Conservation (phyloP, 257 asterid species). For the Linaria vulgaris region DNA sequence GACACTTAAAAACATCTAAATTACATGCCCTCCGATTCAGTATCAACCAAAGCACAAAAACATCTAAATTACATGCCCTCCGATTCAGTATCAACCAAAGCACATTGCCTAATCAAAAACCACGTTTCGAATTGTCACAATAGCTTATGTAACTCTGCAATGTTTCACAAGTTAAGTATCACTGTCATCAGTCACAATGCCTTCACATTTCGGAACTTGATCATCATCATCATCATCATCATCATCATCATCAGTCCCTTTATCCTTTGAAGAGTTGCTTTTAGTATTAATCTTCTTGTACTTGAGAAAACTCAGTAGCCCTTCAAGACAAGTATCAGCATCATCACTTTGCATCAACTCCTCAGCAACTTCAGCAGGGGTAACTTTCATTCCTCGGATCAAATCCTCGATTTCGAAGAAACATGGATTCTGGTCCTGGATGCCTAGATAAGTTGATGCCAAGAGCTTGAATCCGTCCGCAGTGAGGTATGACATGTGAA, state of each 20-base stretch:
- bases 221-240: constrained; percentile 5
- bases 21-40: too few species aligned
- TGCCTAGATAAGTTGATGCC: constrained; percentile 53
- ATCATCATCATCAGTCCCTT: not conserved
- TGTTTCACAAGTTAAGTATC: constrained; percentile 10
- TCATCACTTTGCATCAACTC: constrained; percentile 73
- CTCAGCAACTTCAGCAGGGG: constrained; percentile 83
- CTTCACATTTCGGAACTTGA: not conserved
- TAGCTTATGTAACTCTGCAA: not conserved
- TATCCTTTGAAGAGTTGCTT: not conserved
- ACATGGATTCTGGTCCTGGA: constrained; percentile 24
- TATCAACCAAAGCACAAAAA: too few species aligned
- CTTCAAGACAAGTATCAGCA: constrained; percentile 39
- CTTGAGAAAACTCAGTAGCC: constrained; percentile 44
- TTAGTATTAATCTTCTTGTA: constrained; percentile 25
- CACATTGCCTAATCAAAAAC: not conserved
- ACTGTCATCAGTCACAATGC: not conserved
- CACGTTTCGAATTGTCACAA: not conserved
- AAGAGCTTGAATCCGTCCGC: constrained; percentile 50
- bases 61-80: too few species aligned
- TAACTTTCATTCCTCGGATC: constrained; percentile 37
- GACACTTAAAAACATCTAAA: not conserved
- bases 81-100: too few species aligned
- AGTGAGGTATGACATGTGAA: constrained; percentile 69
- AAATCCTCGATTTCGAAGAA: constrained; percentile 42